These are phyloP conservation scores for Pseudocercospora pini-densiflorae DNA, from an alignment of 2,329 filamentous ascomycete genomes.

Conservation along the genomic window DNA sequence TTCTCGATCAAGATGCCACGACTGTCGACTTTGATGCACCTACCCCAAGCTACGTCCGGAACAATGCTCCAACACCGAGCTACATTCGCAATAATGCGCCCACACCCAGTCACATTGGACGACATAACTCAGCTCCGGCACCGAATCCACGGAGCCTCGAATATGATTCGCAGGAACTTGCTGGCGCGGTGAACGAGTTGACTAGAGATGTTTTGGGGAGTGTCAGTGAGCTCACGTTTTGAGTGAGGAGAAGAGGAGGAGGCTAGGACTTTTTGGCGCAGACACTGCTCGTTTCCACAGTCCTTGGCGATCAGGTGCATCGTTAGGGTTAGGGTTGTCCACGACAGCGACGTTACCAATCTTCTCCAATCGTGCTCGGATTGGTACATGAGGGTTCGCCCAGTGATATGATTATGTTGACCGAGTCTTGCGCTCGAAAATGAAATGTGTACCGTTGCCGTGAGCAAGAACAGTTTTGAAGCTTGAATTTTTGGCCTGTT, in stretches of 20 bases:
- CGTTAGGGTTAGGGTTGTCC: too few relatives aligned
- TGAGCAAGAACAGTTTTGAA: too few relatives aligned
- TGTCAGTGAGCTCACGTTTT: constrained; percentile 9
- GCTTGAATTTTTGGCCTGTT: too few relatives aligned
- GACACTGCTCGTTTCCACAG: background rate
- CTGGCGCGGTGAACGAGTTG: constrained; percentile 13
- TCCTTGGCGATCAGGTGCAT: background rate
- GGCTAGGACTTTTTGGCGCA: background rate
- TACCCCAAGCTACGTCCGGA: background rate
- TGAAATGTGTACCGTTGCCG: too few relatives aligned
- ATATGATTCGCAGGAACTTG: constrained; percentile 17
- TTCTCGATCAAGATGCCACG: background rate
- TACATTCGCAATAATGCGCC: constrained; percentile 5
- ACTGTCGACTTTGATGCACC: constrained; percentile 9
- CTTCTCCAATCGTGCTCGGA: too few relatives aligned
- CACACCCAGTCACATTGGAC: constrained; percentile 10
- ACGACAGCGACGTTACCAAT: too few relatives aligned
- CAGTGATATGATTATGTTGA: too few relatives aligned
- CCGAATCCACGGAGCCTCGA: background rate
- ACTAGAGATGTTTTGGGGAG: constrained; percentile 14
- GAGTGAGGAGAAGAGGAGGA: background rate
- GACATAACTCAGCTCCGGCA: constrained; percentile 5
- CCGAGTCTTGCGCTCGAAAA: too few relatives aligned
- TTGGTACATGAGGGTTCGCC: too few relatives aligned
- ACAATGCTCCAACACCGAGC: constrained; percentile 5